These are phyloP conservation scores for Xanthoconium separans DNA, from an alignment of 1,284 basidiomycete genomes.

Conservation along the genomic window DNA sequence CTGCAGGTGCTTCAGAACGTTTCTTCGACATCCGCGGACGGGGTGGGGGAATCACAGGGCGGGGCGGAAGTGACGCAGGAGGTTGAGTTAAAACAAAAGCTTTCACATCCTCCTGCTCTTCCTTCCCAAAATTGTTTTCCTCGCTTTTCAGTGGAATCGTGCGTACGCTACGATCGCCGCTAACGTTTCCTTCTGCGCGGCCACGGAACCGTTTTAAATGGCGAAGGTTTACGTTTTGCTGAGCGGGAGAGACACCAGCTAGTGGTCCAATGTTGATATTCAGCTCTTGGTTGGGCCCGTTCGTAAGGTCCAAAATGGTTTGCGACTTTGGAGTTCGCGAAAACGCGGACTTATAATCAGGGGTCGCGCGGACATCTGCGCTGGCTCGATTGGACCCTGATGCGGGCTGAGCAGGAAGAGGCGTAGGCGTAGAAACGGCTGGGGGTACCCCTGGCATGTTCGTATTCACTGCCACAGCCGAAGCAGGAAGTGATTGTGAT, in stretches of 20 bases:
- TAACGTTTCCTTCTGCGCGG: conserved; percentile 25
- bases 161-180: conserved; percentile 32
- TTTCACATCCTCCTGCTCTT: conserved; percentile 12
- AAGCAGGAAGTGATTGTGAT: not conserved
- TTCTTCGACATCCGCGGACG: conserved; percentile 20
- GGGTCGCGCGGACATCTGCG: not conserved
- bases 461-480: not conserved
- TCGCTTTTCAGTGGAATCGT: conserved; percentile 23
- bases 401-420: conserved; percentile 10
- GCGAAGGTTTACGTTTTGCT: conserved; percentile 31
- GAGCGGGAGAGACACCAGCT: conserved; percentile 25
- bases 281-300: conserved; percentile 15
- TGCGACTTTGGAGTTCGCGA: conserved; percentile 26
- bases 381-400: conserved; percentile 10
- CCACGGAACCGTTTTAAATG: conserved; percentile 28
- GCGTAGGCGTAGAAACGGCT: conserved; percentile 1
- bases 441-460: conserved; percentile 3
- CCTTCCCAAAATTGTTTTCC: conserved; percentile 15
- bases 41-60: conserved; percentile 28
- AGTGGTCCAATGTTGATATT: conserved; percentile 20
- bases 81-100: not conserved
- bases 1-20: not conserved
- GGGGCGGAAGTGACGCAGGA: conserved; percentile 11
- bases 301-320: conserved; percentile 19
- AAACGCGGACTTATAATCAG: conserved; percentile 13